Evolutionary conservation across 1,139 yeast genomes (phyloP), one percentile per base, ranked within the genome.

Genomic region (Kazachstania sp.): DNA sequence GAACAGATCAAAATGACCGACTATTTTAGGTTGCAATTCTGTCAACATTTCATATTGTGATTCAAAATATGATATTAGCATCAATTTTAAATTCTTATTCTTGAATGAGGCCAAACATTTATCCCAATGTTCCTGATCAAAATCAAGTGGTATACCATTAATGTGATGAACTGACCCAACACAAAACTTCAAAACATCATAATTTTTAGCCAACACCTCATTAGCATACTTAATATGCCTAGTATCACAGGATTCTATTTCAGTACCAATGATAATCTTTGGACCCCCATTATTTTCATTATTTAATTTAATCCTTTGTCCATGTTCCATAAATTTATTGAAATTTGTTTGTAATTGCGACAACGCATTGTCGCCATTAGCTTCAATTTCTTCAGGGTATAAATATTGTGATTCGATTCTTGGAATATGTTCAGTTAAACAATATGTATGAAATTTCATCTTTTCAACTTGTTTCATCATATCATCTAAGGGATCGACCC

Each of bases 381-480:
- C 20, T 8, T 73, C 84, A 1, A 71, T 47, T 58, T 92, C 99
- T 60, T 94, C 98, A 0, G 97, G 97, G 59, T 94, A 92, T 16
- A 92, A 65, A 53, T 73, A 81, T 30, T 63, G 59, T 4, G 65
- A 55, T 5, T 72, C 64, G 23, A 83, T 64, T 46, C 99, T 71
- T 13, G 98, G 98, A 82, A 88, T 87, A 64, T 92, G 99, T 65
- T 92, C 99, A 0, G 98, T 92, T 45, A 92, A 68, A 62, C 97
- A 88, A 57, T 79, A 87, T 3, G 77, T 74, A 18, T 73, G 69
- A 63, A 90, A 86, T n/a, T 79, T 74, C 67, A 73, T 70, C 7
- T 65, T 65, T 18, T 73, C 63, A 0, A 88, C 97, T 26, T 70
- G 68, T 3, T 64, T 64, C 2, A 88, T 78, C 48, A 90, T 75